Evolutionary conservation across 2,329 filamentous ascomycete genomes (phyloP), one percentile per base, ranked within the genome.

Genomic region (Grosmannia huntii): DNA sequence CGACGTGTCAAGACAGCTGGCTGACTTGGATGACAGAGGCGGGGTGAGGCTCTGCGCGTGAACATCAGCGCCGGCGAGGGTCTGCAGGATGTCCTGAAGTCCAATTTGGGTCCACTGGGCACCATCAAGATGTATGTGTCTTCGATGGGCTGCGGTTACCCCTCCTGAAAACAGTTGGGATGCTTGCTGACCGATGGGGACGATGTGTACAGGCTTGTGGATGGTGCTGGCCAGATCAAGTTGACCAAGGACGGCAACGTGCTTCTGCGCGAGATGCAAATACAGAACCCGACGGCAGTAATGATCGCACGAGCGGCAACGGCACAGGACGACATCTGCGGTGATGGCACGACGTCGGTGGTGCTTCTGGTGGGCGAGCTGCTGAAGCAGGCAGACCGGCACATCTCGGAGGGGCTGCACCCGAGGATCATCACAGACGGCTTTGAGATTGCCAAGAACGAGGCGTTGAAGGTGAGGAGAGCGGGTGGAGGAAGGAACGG

Each of bases 231-330:
- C 67, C 82, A 60, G 84, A 99, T 99, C 77, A 99, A 99, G 77
- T 82, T 99, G 71, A 99, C 94, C 66, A 99, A 99, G 75, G 94
- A 99, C 75, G 94, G 94, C 70, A 96, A 95, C 68, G 92, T 97
- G 61, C 78, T 86, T 28, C 74, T 86, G 63, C 77, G 84, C 67
- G 84, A 87, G 72, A 86, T 86, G 83, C 91, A 97, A 84, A 97
- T 97, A 71, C 92, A 96, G 76, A 97, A 97, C 73, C 94, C 94
- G 31, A 99, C 94, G 41, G 94, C 94, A 64, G 94, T 94, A 62
- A 86, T 86, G 83, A 86, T 86, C 71, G 83, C 83, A 59, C 76
- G 83, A 70, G 90, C 92, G 67, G 94, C 94, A 59, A 99, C 94
- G 44, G 94, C 94, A 65, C 92, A 99, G 72, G 94, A 99, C 72